Conservation (phyloP, 2,329 filamentous ascomycete species). For the Fusarium sp. region DNA sequence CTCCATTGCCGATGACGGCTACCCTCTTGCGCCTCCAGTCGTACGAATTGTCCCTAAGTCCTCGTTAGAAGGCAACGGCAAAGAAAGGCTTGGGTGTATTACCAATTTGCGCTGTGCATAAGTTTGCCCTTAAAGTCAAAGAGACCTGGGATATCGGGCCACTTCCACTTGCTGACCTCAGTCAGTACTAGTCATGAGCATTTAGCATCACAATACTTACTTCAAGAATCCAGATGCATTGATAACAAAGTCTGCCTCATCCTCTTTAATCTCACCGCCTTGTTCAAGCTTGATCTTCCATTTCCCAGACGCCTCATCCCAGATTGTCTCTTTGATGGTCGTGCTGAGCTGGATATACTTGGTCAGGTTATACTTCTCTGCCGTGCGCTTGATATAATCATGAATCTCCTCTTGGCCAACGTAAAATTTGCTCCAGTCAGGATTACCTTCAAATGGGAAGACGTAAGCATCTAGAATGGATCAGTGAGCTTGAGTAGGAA, state of each 20-base stretch:
- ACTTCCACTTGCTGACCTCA: conserved; percentile 4
- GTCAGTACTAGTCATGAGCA: not conserved
- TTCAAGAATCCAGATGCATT: conserved; percentile 11
- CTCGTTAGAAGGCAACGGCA: not conserved
- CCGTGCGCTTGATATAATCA: not conserved
- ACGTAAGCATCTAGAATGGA: conserved; percentile 1
- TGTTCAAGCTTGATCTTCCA: conserved; percentile 14
- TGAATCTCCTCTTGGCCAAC: not conserved
- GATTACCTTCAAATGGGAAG: conserved; percentile 7
- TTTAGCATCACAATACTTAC: not conserved
- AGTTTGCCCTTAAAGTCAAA: conserved; percentile 14
- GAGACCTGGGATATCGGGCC: conserved; percentile 7
- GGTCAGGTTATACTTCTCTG: conserved; percentile 2
- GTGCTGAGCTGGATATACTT: conserved; percentile 5
- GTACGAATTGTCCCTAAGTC: not conserved
- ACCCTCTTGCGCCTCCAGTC: conserved; percentile 5
- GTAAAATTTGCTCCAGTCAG: conserved; percentile 6
- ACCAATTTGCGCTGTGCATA: conserved; percentile 10
- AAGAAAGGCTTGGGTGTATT: accelerated
- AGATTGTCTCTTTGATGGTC: conserved; percentile 3
- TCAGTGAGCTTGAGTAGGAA: not conserved
- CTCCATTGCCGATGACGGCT: conserved; percentile 1
- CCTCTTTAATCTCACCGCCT: not conserved
- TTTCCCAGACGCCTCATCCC: not conserved
- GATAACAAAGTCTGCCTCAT: conserved; percentile 12